Percentiles rank a stretch among this genome's conserved stretches.
Conservation (phyloP, 192 early-diverging fungal species). For the Coemansia furcata region DNA sequence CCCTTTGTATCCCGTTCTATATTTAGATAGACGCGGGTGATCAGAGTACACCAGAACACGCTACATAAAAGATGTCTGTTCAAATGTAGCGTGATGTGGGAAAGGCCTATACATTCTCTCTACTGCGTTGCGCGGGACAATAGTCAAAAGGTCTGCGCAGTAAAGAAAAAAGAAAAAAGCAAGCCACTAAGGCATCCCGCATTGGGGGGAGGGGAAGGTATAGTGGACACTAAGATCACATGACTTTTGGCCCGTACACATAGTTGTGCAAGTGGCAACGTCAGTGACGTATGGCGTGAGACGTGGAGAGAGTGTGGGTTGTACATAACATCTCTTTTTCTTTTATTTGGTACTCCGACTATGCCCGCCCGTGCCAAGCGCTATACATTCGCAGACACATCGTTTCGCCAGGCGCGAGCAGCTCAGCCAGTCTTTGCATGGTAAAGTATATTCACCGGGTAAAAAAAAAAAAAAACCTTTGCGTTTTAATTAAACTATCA, state of each 20-base stretch:
- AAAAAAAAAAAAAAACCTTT: background rate
- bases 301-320: background rate
- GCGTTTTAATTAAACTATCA: background rate
- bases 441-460: conserved; percentile 7
- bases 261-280: background rate
- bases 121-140: too few species aligned
- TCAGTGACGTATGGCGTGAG: background rate
- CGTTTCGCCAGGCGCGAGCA: conserved; percentile 20
- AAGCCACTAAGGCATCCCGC: background rate
- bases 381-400: conserved; percentile 31
- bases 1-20: background rate
- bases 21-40: background rate
- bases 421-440: conserved; percentile 38
- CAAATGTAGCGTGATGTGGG: background rate
- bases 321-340: background rate
- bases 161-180: background rate
- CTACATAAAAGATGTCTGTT: background rate
- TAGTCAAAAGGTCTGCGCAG: background rate
- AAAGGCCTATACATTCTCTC: background rate
- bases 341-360: background rate
- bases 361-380: conserved; percentile 42
- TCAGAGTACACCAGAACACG: background rate
- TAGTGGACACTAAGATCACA: background rate
- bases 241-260: background rate
- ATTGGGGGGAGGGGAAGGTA: background rate